Percentiles rank a stretch among this genome's conserved stretches.
Evolutionary conservation across 768 basidiomycete species (phyloP).

Genomic region (Coprinellus micaceus): DNA sequence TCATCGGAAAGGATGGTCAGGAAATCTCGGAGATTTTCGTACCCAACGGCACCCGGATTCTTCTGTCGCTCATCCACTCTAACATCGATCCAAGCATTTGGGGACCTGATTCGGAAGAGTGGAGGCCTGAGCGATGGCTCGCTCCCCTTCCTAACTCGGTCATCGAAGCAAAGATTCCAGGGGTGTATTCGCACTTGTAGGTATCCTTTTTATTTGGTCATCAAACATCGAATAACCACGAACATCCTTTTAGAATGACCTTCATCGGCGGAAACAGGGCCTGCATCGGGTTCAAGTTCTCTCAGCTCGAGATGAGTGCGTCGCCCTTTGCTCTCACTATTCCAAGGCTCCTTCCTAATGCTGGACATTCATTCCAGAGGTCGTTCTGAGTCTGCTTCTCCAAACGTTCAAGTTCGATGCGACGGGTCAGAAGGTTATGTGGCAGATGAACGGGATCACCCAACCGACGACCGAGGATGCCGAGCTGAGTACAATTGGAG

Average conservation of each 20-base stretch:
- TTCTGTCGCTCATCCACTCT: slow-evolving; percentile 3
- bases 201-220: too few relatives aligned
- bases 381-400: slow-evolving; percentile 25
- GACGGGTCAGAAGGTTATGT: slow-evolving; percentile 25
- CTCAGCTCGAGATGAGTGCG: slow-evolving; percentile 42
- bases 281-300: slow-evolving; percentile 38
- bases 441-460: slow-evolving; percentile 26
- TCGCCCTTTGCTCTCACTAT: background rate
- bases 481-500: background rate
- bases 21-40: slow-evolving; percentile 33
- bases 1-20: slow-evolving; percentile 28
- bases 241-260: slow-evolving; percentile 9
- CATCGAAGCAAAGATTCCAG: slow-evolving; percentile 1
- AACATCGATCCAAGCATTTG: background rate
- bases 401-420: slow-evolving; percentile 25
- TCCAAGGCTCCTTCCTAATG: background rate
- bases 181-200: slow-evolving; percentile 8
- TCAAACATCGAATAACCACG: too few relatives aligned
- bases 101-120: background rate
- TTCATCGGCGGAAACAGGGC: slow-evolving; percentile 12
- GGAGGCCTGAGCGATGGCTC: background rate
- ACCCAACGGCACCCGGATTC: slow-evolving; percentile 31
- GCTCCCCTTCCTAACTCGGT: background rate
- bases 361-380: slow-evolving; percentile 19
- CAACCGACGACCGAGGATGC: slow-evolving; percentile 16